phyloP scores from a whole-genome alignment of 73 alveolate species.

The Durusdinium trenchii region DNA sequence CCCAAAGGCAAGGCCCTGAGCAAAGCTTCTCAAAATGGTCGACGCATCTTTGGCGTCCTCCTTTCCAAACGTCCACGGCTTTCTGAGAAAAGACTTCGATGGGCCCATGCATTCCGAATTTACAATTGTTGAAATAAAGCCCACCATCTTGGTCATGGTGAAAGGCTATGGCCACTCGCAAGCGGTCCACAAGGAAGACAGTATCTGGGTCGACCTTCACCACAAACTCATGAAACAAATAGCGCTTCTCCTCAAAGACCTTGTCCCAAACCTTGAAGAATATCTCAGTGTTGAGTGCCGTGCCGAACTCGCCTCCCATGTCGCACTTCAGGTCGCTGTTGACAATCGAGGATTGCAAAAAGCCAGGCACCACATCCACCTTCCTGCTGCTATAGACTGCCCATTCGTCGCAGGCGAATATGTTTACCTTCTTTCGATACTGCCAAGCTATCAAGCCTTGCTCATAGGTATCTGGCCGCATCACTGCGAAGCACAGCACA shows the following conservation, averaged over 20 bases:
- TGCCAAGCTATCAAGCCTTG: slow-evolving; percentile 69
- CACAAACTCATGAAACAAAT: slow-evolving; percentile 30
- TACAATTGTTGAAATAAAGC: slow-evolving; percentile 67
- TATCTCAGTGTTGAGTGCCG: slow-evolving; percentile 76
- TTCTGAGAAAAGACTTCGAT: slow-evolving; percentile 68
- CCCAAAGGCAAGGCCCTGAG: slow-evolving; percentile 72
- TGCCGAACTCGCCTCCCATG: slow-evolving; percentile 77
- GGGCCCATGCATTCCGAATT: slow-evolving; percentile 74
- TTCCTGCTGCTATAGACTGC: slow-evolving; percentile 79
- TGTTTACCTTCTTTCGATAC: slow-evolving; percentile 59
- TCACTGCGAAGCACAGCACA: slow-evolving; percentile 55
- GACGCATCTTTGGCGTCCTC: slow-evolving; percentile 79
- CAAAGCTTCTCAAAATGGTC: slow-evolving; percentile 62
- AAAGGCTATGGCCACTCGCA: slow-evolving; percentile 67
- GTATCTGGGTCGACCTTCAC: slow-evolving; percentile 73
- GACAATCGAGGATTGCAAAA: slow-evolving; percentile 44
- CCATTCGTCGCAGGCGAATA: slow-evolving; percentile 77
- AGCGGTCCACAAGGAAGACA: slow-evolving; percentile 58
- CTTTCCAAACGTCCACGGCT: slow-evolving; percentile 40
- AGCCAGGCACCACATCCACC: slow-evolving; percentile 55
- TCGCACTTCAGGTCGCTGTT: slow-evolving; percentile 66
- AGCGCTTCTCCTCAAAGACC: slow-evolving; percentile 58
- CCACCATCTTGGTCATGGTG: slow-evolving; percentile 32
- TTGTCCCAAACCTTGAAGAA: slow-evolving; percentile 80
- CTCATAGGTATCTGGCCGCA: slow-evolving; percentile 77